Conservation (phyloP, 371 early-diverging fungal genomes). For the Mortierella sp. region DNA sequence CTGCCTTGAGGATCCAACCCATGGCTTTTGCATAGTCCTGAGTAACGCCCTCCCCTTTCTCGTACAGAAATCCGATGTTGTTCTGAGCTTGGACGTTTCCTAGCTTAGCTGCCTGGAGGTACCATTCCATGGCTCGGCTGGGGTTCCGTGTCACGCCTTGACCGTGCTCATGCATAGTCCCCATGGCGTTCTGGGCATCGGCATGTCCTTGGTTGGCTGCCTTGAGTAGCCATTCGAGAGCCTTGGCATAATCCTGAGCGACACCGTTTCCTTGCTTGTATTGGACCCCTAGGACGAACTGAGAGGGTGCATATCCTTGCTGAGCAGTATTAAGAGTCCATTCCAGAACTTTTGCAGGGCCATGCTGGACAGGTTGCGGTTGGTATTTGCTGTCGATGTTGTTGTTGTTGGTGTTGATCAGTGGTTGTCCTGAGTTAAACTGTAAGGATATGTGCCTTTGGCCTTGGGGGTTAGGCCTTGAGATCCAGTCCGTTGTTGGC, state of each 20-base stretch:
- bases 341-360: neutral
- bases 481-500: neutral
- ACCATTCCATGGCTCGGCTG: neutral
- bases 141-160: too few relatives aligned
- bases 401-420: neutral
- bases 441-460: neutral
- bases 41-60: neutral
- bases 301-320: too few relatives aligned
- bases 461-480: neutral
- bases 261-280: constrained; percentile 51
- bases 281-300: constrained; percentile 60
- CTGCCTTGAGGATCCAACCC: constrained; percentile 23
- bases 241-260: constrained; percentile 2
- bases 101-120: neutral
- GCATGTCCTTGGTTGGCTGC: neutral
- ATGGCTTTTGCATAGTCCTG: constrained; percentile 1
- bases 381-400: neutral
- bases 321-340: neutral
- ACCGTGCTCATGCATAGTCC: too few relatives aligned
- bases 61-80: constrained; percentile 5
- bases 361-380: neutral
- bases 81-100: neutral
- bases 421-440: neutral
- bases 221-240: constrained; percentile 17
- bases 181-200: too few relatives aligned